Percentiles rank a stretch among this genome's conserved stretches.
phyloP scores from a whole-genome alignment of 352 stramenopile species.

The Phytophthora tentaculata region DNA sequence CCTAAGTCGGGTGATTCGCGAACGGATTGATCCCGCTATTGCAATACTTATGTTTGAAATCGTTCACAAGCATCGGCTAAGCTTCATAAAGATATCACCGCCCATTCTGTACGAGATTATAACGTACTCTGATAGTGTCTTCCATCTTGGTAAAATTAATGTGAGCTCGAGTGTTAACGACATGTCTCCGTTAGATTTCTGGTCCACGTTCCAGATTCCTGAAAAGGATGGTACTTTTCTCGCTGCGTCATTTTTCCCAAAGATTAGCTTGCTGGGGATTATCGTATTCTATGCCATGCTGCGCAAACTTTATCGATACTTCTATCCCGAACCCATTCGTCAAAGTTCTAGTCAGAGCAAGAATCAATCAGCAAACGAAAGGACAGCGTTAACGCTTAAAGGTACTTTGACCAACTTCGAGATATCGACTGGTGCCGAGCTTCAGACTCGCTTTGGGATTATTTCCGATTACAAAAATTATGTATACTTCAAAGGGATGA shows the following conservation, averaged over 20 bases:
- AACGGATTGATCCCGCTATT: slow-evolving; percentile 29
- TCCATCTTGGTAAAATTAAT: neutral
- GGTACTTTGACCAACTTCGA: slow-evolving; percentile 35
- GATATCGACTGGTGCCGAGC: slow-evolving; percentile 30
- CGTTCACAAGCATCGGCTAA: slow-evolving; percentile 14
- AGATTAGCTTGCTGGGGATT: slow-evolving; percentile 12
- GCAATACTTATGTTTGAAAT: slow-evolving; percentile 30
- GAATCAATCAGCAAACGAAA: slow-evolving; percentile 11
- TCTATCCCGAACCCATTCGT: slow-evolving; percentile 18
- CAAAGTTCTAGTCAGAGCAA: slow-evolving; percentile 5
- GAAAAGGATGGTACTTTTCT: slow-evolving; percentile 14
- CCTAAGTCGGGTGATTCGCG: slow-evolving; percentile 17
- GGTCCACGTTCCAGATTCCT: slow-evolving; percentile 25
- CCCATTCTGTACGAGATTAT: slow-evolving; percentile 12
- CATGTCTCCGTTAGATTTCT: slow-evolving; percentile 22
- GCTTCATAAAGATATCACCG: neutral
- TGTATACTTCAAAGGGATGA: slow-evolving; percentile 38
- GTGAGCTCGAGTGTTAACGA: neutral
- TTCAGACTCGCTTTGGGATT: slow-evolving; percentile 36
- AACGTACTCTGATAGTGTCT: slow-evolving; percentile 14
- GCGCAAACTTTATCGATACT: slow-evolving; percentile 16
- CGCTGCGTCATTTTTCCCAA: slow-evolving; percentile 13
- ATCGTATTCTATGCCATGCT: slow-evolving; percentile 15
- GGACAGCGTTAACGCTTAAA: slow-evolving; percentile 8
- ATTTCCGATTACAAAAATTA: slow-evolving; percentile 46